These are phyloP conservation scores for Camellia sinensis DNA, from an alignment of 148 eudicot genomes.

Conservation along the genomic window DNA sequence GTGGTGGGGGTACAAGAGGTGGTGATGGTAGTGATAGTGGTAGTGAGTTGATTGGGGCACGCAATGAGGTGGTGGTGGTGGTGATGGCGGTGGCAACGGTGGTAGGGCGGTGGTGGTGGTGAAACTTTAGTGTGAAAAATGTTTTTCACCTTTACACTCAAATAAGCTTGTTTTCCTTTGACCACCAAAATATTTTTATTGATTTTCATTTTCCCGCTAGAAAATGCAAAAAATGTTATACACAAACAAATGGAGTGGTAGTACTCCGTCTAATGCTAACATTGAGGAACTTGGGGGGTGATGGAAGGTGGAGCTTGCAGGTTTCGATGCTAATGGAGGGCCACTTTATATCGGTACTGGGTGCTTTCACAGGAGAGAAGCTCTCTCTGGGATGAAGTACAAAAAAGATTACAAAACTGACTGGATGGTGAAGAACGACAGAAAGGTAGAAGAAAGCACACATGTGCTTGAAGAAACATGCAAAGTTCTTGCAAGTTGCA, in stretches of 20 bases:
- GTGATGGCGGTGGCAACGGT: no score
- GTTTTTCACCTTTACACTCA: no score
- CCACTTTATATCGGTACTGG: conserved; percentile 14
- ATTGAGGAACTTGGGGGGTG: not conserved
- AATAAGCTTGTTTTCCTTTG: no score
- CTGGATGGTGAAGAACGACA: not conserved
- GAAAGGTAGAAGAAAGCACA: not conserved
- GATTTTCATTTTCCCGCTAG: no score
- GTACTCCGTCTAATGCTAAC: not conserved
- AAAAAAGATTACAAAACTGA: not conserved
- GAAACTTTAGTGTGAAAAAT: no score
- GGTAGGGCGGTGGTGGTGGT: no score
- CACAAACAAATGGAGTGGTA: not conserved
- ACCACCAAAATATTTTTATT: no score
- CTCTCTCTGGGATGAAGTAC: conserved; percentile 8
- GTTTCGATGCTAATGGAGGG: conserved; percentile 19
- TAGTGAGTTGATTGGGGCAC: no score
- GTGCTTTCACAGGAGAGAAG: conserved; percentile 20
- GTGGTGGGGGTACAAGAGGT: no score
- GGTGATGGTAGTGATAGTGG: no score
- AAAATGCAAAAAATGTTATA: no score
- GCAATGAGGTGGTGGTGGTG: no score
- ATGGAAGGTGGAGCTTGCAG: conserved; percentile 11
- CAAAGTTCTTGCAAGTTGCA: conserved; percentile 12
- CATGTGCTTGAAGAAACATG: conserved; percentile 1